phyloP scores from a whole-genome alignment of 306 rosid genomes.

The Castanea sativa region DNA sequence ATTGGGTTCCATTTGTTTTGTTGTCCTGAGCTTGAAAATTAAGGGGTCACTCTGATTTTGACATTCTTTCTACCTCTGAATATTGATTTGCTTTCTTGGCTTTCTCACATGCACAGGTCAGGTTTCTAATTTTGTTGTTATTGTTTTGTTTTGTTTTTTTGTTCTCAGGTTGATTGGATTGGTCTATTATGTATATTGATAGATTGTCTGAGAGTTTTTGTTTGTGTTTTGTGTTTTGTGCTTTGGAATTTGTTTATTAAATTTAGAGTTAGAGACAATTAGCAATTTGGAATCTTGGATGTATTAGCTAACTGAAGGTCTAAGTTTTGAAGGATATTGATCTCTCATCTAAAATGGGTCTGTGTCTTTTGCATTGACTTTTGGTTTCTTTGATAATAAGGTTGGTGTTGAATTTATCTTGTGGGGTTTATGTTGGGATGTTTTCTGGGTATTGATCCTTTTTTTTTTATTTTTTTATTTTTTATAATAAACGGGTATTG shows the following conservation, averaged over 20 bases:
- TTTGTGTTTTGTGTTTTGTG: background rate
- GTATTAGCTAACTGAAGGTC: background rate
- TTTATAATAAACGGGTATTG: background rate
- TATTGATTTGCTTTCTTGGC: constrained; percentile 7
- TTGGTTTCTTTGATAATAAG: background rate
- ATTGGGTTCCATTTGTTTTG: constrained; percentile 9
- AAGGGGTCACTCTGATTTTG: constrained; percentile 24
- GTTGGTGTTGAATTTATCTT: background rate
- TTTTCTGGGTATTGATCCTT: background rate
- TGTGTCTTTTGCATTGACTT: background rate
- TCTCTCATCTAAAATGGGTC: background rate
- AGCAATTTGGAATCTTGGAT: background rate
- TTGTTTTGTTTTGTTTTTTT: background rate
- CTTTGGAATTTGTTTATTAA: background rate
- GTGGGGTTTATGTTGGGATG: background rate
- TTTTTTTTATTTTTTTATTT: too few species aligned
- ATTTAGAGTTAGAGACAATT: constrained; percentile 3
- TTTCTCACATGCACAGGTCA: constrained; percentile 36
- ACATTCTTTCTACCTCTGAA: constrained; percentile 21
- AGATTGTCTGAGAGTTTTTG: background rate
- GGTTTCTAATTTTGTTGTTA: constrained; percentile 10
- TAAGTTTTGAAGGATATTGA: background rate
- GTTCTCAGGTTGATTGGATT: constrained; percentile 11
- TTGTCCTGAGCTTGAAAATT: constrained; percentile 11
- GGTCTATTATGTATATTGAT: background rate